Evolutionary conservation across 176 grass and related monocot genomes (phyloP).

Genomic region (Chrysopogon serrulatus): DNA sequence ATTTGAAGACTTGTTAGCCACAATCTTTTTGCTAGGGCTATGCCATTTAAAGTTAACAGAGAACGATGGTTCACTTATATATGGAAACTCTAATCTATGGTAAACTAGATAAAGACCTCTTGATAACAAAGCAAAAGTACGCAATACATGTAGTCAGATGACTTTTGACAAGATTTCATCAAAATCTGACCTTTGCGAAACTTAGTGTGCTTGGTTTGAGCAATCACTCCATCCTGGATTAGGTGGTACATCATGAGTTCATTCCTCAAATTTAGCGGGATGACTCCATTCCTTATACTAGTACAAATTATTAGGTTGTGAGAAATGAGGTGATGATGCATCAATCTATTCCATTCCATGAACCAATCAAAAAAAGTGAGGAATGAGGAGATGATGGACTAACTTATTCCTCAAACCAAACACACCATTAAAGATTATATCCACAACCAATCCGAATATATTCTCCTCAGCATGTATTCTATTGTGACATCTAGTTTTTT

Average conservation of each 20-base stretch:
- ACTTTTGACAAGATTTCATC: not conserved
- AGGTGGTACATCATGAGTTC: too few relatives aligned
- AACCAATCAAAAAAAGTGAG: too few relatives aligned
- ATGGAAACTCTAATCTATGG: not conserved
- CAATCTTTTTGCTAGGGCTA: not conserved
- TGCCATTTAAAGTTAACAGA: not conserved
- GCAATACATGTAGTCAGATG: not conserved
- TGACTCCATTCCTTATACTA: too few relatives aligned
- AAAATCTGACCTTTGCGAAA: constrained; percentile 2
- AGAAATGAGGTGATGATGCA: too few relatives aligned
- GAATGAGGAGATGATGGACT: too few relatives aligned
- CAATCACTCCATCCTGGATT: too few relatives aligned
- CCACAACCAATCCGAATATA: not conserved
- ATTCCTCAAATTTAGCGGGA: too few relatives aligned
- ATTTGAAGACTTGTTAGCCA: not conserved
- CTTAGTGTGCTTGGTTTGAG: too few relatives aligned
- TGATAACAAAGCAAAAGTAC: not conserved
- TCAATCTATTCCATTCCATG: too few relatives aligned
- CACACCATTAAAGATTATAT: not conserved
- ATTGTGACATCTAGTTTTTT: not conserved
- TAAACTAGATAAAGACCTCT: not conserved
- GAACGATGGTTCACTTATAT: not conserved
- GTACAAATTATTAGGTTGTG: too few relatives aligned
- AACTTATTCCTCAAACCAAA: too few relatives aligned
- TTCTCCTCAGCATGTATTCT: not conserved